A percentile compares a stretch with the other conserved stretches of the same genome.
phyloP scores from a whole-genome alignment of 257 asterid species.

The Capsicum pubescens region DNA sequence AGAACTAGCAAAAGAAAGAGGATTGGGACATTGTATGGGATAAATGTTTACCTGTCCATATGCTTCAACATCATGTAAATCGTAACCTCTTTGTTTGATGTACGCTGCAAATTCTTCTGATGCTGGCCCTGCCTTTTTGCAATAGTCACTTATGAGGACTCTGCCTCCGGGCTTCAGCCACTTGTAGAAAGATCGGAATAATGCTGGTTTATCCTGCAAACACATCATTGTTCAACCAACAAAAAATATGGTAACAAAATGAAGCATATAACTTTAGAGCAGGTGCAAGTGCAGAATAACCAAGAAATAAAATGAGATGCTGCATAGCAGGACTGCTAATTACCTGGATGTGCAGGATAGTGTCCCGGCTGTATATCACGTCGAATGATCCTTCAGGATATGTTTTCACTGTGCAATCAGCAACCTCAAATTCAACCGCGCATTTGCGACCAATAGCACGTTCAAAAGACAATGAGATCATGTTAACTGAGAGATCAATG shows the following conservation, averaged over 20 bases:
- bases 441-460: constrained; percentile 80
- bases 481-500: constrained; percentile 89
- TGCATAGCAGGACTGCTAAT: constrained; percentile 4
- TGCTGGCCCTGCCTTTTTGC: constrained; percentile 27
- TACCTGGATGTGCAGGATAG: constrained; percentile 94
- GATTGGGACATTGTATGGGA: not conserved
- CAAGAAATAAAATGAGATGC: not conserved
- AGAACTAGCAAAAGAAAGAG: not conserved
- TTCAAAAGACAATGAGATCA: constrained; percentile 92
- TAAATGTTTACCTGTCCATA: constrained; percentile 53
- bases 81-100: constrained; percentile 34
- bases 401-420: constrained; percentile 87
- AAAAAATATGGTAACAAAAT: no score
- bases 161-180: constrained; percentile 99
- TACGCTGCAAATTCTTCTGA: constrained; percentile 29
- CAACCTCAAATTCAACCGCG: constrained; percentile 96
- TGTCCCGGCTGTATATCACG: constrained; percentile 93
- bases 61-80: constrained; percentile 32
- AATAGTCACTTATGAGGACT: constrained; percentile 86
- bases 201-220: constrained; percentile 89
- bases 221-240: not conserved
- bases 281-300: not conserved
- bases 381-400: constrained; percentile 80
- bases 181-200: constrained; percentile 83
- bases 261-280: not conserved